Percentiles rank a stretch among this genome's conserved stretches.
Conservation (phyloP, 78 protist genomes). For the Dictyostelium purpureum region DNA sequence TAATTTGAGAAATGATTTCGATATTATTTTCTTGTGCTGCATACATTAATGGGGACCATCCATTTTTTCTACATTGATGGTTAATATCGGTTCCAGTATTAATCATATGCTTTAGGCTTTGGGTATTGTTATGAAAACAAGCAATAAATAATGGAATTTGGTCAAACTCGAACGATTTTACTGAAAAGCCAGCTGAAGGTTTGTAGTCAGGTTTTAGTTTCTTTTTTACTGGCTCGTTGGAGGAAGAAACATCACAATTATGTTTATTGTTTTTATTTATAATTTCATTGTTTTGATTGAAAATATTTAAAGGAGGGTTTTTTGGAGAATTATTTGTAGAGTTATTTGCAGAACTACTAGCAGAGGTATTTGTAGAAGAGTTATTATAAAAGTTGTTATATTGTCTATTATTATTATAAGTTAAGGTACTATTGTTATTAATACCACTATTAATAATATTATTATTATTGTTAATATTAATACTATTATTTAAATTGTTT, state of each 20-base stretch:
- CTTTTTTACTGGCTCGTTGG: not conserved
- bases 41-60: slow-evolving; percentile 71
- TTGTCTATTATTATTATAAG: not conserved
- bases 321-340: not conserved
- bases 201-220: not conserved
- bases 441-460: not conserved
- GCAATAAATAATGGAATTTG: slow-evolving; percentile 43
- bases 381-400: too few relatives aligned
- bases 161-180: not conserved
- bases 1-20: slow-evolving; percentile 10
- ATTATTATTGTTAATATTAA: not conserved
- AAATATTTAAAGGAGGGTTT: not conserved
- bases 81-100: slow-evolving; percentile 4
- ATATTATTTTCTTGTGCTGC: slow-evolving; percentile 26
- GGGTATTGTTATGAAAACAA: slow-evolving; percentile 31
- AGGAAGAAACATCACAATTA: not conserved
- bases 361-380: not conserved
- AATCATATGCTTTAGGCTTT: slow-evolving; percentile 31
- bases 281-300: not conserved
- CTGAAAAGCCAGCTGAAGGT: not conserved
- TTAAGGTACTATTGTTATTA: not conserved
- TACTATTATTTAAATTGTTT: not conserved
- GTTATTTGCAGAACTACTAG: not conserved
- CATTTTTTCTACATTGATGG: slow-evolving; percentile 15
- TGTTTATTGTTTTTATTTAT: not conserved